These are phyloP conservation scores for Canavalia ensiformis DNA, from an alignment of 306 rosid genomes.

Conservation along the genomic window DNA sequence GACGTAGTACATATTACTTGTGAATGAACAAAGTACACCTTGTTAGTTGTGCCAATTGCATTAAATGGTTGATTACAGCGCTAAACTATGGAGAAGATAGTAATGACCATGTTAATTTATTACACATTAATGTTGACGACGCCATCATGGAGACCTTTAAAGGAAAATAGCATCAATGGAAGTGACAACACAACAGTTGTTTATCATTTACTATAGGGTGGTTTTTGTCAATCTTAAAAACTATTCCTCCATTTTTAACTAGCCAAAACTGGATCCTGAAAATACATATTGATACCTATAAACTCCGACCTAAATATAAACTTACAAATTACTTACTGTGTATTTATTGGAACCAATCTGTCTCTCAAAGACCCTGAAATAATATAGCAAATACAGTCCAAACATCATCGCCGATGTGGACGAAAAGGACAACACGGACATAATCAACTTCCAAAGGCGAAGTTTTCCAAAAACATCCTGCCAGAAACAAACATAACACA, in stretches of 20 bases:
- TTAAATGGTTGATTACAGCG: no score
- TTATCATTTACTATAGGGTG: background rate
- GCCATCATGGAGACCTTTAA: no score
- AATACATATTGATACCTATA: background rate
- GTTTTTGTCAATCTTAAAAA: no score
- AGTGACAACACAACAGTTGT: background rate
- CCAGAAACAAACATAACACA: slow-evolving; percentile 29
- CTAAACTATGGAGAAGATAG: no score
- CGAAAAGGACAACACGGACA: slow-evolving; percentile 81
- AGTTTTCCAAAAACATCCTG: slow-evolving; percentile 91
- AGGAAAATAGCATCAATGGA: no score
- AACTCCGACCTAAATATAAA: slow-evolving; percentile 1
- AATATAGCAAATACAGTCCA: slow-evolving; percentile 90
- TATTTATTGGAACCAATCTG: slow-evolving; percentile 97
- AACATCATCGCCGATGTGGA: slow-evolving; percentile 95
- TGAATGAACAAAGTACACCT: no score
- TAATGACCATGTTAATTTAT: no score
- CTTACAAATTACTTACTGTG: slow-evolving; percentile 63
- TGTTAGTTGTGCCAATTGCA: no score
- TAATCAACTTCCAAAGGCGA: slow-evolving; percentile 83
- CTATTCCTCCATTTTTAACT: background rate
- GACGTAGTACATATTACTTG: no score
- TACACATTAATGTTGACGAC: no score
- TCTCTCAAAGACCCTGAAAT: slow-evolving; percentile 98
- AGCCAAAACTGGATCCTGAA: slow-evolving; percentile 27